Conservation (phyloP, 257 asterid genomes). For the Osmanthus fragrans region DNA sequence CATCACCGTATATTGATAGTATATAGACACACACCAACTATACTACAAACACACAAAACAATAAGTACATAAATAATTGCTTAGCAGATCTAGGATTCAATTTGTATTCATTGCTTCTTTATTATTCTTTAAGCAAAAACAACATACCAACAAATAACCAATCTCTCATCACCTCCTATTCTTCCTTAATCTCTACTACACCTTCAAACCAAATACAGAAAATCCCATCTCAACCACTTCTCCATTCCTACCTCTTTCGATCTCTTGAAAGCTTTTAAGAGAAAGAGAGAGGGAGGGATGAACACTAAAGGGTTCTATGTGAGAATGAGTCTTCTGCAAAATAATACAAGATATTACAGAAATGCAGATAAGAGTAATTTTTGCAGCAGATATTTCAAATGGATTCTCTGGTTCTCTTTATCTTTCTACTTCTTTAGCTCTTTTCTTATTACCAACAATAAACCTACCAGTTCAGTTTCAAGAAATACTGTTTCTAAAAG, state of each 20-base stretch:
- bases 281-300: conserved; percentile 18
- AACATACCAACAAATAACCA: conserved; percentile 44
- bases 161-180: conserved; percentile 18
- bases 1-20: neutral
- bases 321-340: conserved; percentile 61
- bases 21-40: conserved; percentile 15
- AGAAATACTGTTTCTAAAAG: conserved; percentile 42
- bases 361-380: conserved; percentile 31
- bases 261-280: conserved; percentile 33
- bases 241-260: neutral
- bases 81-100: conserved; percentile 4
- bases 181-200: conserved; percentile 52
- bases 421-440: conserved; percentile 60
- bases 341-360: conserved; percentile 30
- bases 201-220: conserved; percentile 48
- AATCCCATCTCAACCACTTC: conserved; percentile 48
- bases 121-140: conserved; percentile 47
- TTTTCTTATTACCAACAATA: conserved; percentile 49
- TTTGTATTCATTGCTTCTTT: neutral
- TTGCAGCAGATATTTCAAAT: conserved; percentile 59
- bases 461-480: conserved; percentile 41
- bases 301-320: conserved; percentile 56
- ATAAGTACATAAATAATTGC: neutral
- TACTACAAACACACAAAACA: neutral
- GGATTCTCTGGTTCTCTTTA: conserved; percentile 70